Base-by-base conservation (phyloP, 495 filamentous ascomycete genomes). In the Penicillium bialowiezense region DNA sequence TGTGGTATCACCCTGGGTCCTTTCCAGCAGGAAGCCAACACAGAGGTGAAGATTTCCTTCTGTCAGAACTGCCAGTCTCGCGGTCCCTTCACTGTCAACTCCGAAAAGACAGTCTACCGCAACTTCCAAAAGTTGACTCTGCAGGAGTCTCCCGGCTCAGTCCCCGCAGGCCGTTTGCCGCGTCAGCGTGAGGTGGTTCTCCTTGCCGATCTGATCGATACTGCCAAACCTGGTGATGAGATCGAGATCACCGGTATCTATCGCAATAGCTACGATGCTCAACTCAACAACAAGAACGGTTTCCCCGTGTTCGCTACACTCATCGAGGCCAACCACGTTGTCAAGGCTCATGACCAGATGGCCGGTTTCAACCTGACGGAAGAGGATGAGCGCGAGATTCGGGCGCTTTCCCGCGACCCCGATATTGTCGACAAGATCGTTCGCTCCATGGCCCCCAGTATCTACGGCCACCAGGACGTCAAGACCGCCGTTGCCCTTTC, bases 221-320 rank as follows among this genome's bases (percentile, higher is more conserved):
- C 82, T 35, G 92, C 91, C 33, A 99, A 97, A 70, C 95, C 95
- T 15, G 95, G 95, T 52, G 95, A 99, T 68, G 95, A 99, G 63
- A 87, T 99, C 44, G 95, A 97, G 60, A 84, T 99, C 15, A 97
- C 91, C 15, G 95, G 95, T 54, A 87, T 97, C 59, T 99, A 99
- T 70, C 88, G 91, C 54, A 99, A 99, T 75, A 97, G 90, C 76
- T 99, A 96, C 62, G 90, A 96, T 64, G 93, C 92, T 1, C 89
- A 95, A 59, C 79, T 99, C 21, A 99, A 99, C 73, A 96, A 96
- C 72, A 93, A 91, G 69, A 99, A 97, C 65, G 95, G 95, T 18
- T 99, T 99, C 74, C 95, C 95, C 3, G 95, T 99, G 48, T 99
- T 99, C 59, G 91, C 95, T 19, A 99, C 95, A 0, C 90, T 97